Base-by-base conservation (phyloP, 441 rosid species). In the Daphne laureola region DNA sequence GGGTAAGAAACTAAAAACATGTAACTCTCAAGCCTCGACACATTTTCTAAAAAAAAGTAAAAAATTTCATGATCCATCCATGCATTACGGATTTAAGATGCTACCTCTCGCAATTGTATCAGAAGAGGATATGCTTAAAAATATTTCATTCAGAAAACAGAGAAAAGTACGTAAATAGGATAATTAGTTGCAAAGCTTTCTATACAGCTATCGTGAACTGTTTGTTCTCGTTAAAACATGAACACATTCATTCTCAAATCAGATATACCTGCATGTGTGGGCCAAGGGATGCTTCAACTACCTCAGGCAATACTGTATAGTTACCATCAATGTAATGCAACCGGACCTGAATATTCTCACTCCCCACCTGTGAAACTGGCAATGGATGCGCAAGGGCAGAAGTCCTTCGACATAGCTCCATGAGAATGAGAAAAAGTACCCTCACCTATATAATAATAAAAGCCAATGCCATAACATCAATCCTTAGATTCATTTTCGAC, bases 211-310 rank as follows among this genome's bases (percentile, higher is more conserved):
- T 5, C 38, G 7, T 31, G 38, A 7, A 31, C 11, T 5, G 8
- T 31, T 31, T 31, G 9, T 31, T 31, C 9, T 31, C 38, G 7
- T 31, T 7, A 31, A 31, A 31, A 0, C 38, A 31, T 31, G 38
- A 31, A 31, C 38, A 7, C 38, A 31, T 31, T 2, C 38, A 31
- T 31, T 31, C 7, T 31, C 38, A 4, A 31, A 7, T 31, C 14
- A 50, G 40, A 38, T 81, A 90, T 81, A 90, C 99, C 98, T 94
- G 99, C 96, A 94, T 88, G 67, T 94, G 97, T 6, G 99, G 99
- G 58, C 98, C 99, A 51, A 94, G 95, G 16, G 99, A 88, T 49
- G 98, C 99, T 82, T 90, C 99, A 63, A 94, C 99, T 58, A 90
- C 99, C 78, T 94, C 99, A 0, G 98, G 98, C 73, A 94, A 80